Conservation (phyloP, 139 green algal genomes). For the Asterochloris sp. region DNA sequence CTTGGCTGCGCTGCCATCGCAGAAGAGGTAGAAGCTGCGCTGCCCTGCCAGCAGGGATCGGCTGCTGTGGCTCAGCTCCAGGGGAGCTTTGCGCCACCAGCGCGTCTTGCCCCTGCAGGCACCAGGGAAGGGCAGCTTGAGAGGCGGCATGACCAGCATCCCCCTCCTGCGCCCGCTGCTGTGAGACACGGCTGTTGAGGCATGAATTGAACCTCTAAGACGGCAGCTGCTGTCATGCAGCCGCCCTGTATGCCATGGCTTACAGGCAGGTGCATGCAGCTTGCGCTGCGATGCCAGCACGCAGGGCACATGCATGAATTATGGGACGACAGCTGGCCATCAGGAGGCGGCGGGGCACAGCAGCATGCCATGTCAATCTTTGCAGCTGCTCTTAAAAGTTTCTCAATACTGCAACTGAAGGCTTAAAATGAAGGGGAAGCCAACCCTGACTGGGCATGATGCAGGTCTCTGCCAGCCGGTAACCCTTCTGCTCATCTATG, state of each 20-base stretch:
- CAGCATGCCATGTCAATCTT: background rate
- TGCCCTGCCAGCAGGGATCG: constrained; percentile 40
- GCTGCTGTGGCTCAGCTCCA: constrained; percentile 44
- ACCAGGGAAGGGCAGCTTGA: background rate
- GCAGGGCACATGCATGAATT: background rate
- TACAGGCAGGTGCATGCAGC: background rate
- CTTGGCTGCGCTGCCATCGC: constrained; percentile 27
- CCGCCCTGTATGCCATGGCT: background rate
- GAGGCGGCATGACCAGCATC: background rate
- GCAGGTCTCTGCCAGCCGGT: background rate
- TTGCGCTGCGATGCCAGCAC: background rate
- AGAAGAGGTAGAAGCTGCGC: constrained; percentile 40
- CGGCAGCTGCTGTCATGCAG: background rate
- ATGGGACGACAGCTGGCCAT: no score
- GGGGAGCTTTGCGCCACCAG: constrained; percentile 40
- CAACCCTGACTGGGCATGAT: background rate
- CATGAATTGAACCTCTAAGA: background rate
- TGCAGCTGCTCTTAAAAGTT: background rate
- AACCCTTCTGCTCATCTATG: background rate
- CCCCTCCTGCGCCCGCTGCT: background rate
- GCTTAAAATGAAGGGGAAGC: background rate
- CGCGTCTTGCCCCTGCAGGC: constrained; percentile 16
- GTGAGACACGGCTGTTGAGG: background rate
- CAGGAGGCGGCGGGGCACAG: no score
- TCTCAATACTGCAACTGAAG: background rate